Evolutionary conservation across 1,139 yeast species (phyloP).

Genomic region (Yamadazyma diospyri): DNA sequence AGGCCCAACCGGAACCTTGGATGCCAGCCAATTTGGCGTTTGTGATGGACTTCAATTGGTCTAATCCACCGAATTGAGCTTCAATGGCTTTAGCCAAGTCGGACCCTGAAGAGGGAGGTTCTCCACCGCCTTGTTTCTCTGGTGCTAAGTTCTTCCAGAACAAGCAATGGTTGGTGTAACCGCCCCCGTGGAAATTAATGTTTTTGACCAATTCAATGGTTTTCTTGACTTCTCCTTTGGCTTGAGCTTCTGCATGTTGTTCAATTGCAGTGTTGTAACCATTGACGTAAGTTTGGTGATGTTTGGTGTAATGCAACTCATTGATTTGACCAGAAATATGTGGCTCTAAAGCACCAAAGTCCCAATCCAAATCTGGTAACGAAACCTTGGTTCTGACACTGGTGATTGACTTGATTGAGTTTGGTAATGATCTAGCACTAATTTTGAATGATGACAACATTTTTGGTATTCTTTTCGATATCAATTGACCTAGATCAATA

Average conservation of each 20-base stretch:
- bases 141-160: slow-evolving; percentile 48
- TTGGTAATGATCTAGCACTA: slow-evolving; percentile 2
- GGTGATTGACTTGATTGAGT: slow-evolving; percentile 10
- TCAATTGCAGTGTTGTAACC: slow-evolving; percentile 42
- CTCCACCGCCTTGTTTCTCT: slow-evolving; percentile 36
- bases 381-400: slow-evolving; percentile 20
- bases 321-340: slow-evolving; percentile 41
- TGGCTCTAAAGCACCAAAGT: slow-evolving; percentile 40
- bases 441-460: slow-evolving; percentile 8
- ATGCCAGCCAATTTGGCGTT: slow-evolving; percentile 41
- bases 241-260: slow-evolving; percentile 30
- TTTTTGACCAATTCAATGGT: slow-evolving; percentile 35
- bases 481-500: neutral
- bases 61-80: slow-evolving; percentile 40
- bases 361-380: slow-evolving; percentile 43
- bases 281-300: slow-evolving; percentile 41
- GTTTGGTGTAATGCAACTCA: slow-evolving; percentile 40
- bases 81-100: slow-evolving; percentile 32
- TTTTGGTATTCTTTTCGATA: neutral
- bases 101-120: slow-evolving; percentile 31
- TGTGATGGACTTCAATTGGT: slow-evolving; percentile 34
- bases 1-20: slow-evolving; percentile 52
- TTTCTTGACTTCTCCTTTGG: slow-evolving; percentile 35
- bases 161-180: slow-evolving; percentile 42
- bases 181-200: slow-evolving; percentile 45